Evolutionary conservation across 1,284 basidiomycete species (phyloP).

Genomic region (Pascua guehoae): DNA sequence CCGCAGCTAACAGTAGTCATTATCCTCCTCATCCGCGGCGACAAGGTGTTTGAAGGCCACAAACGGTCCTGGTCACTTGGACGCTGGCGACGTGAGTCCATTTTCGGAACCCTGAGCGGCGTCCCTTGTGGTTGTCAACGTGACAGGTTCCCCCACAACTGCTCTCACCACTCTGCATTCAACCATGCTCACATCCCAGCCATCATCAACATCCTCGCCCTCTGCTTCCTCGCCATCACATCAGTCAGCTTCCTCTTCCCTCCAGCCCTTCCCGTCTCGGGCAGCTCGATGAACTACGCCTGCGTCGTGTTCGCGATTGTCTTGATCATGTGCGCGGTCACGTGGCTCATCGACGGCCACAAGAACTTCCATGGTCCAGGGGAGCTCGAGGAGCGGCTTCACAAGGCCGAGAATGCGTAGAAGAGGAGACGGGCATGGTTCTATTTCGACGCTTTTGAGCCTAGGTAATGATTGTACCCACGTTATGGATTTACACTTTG

Average conservation of each 20-base stretch:
- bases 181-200: background rate
- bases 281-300: constrained; percentile 51
- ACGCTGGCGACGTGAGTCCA: constrained; percentile 31
- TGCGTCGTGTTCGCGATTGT: constrained; percentile 41
- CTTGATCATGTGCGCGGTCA: constrained; percentile 35
- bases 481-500: no score
- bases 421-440: no score
- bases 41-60: constrained; percentile 38
- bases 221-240: constrained; percentile 50
- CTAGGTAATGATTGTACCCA: no score
- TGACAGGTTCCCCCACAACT: no score
- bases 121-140: background rate
- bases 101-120: constrained; percentile 1
- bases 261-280: constrained; percentile 46
- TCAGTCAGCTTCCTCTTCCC: constrained; percentile 55
- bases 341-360: constrained; percentile 45
- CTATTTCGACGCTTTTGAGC: no score
- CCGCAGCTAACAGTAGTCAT: constrained; percentile 16
- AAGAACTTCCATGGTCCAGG: constrained; percentile 46
- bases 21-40: constrained; percentile 50
- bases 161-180: background rate
- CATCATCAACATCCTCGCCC: constrained; percentile 39
- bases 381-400: constrained; percentile 33
- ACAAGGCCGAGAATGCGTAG: no score
- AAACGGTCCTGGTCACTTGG: constrained; percentile 35